phyloP scores from a whole-genome alignment of 2,329 filamentous ascomycete species.

The Venturia aucupariae region DNA sequence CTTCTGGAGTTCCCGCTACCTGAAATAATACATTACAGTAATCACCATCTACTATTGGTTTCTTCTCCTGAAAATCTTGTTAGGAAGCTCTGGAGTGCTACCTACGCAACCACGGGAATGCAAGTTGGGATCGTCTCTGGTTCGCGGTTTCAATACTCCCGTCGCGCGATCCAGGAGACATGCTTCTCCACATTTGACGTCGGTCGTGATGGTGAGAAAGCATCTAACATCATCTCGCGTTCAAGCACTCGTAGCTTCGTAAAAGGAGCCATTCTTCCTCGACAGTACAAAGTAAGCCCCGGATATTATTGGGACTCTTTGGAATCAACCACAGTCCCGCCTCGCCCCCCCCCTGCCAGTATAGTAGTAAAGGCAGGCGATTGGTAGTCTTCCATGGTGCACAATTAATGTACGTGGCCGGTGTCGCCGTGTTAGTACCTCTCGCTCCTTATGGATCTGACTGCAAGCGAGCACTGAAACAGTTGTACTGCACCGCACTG shows the following conservation, averaged over 20 bases:
- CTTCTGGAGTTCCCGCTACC: neutral
- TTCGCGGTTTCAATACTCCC: slow-evolving; percentile 2
- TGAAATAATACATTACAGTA: no score
- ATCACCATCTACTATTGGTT: no score
- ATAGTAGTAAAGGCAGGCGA: neutral
- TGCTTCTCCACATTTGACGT: slow-evolving; percentile 3
- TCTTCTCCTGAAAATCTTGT: slow-evolving; percentile 2
- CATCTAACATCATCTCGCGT: no score
- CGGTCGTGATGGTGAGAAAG: no score
- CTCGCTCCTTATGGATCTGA: neutral
- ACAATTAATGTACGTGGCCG: neutral
- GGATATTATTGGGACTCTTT: no score
- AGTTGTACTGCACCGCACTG: no score
- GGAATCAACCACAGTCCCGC: neutral
- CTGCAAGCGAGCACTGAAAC: neutral
- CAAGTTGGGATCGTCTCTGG: neutral
- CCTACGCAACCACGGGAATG: neutral
- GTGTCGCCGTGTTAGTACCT: neutral
- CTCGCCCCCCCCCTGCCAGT: no score
- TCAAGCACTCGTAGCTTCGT: no score
- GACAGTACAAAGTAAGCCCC: no score
- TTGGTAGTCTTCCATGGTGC: neutral
- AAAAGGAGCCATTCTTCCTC: no score
- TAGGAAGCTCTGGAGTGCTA: neutral
- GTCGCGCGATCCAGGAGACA: neutral